Conservation (phyloP, 345 rosid species). For the Zanthoxylum bungeanum region DNA sequence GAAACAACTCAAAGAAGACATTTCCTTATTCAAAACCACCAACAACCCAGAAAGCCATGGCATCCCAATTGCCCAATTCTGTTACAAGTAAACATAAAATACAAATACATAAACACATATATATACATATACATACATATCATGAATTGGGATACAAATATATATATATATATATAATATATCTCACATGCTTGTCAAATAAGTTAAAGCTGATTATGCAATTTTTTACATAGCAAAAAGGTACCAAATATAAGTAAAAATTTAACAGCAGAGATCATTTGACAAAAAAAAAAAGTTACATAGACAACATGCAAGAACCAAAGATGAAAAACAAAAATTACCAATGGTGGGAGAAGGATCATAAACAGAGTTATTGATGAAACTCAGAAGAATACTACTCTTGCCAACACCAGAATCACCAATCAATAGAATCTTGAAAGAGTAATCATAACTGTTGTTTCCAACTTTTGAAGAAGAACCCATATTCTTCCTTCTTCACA, state of each 20-base stretch:
- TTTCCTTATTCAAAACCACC: neutral
- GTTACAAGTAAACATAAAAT: neutral
- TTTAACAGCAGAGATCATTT: neutral
- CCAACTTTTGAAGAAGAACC: conserved; percentile 45
- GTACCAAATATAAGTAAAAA: neutral
- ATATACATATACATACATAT: neutral
- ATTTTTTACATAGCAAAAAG: neutral
- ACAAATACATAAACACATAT: neutral
- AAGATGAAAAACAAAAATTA: conserved; percentile 17
- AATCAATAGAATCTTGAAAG: conserved; percentile 86
- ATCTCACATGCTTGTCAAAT: neutral
- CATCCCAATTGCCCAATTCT: neutral
- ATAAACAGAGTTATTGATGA: conserved; percentile 66
- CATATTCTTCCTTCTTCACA: neutral
- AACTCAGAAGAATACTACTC: conserved; percentile 82
- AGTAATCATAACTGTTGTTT: conserved; percentile 63
- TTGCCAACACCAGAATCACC: conserved; percentile 99
- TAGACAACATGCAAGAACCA: neutral
- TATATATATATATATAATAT: neutral
- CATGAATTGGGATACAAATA: too few species aligned
- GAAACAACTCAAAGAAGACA: neutral
- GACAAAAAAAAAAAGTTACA: neutral
- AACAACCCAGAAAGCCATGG: neutral
- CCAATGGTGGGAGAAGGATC: conserved; percentile 91
- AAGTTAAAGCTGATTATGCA: neutral